Percentiles rank a stretch among this genome's conserved stretches.
Evolutionary conservation across 2,329 filamentous ascomycete species (phyloP).

Genomic region (Xylaria hypoxylon): DNA sequence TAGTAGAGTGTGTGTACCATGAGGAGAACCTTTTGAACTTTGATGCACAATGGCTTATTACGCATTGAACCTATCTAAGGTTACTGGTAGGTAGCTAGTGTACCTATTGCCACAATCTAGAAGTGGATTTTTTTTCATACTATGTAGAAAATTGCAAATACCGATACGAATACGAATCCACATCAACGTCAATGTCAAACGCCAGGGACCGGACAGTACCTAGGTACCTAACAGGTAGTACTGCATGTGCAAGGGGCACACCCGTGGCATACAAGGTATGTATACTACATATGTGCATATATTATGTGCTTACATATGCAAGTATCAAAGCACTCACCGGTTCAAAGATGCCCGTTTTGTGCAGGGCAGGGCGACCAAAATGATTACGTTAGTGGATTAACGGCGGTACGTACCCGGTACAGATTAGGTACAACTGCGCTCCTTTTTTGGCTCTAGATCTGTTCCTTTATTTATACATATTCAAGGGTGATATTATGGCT

Average conservation of each 20-base stretch:
- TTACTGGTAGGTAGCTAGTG: too few relatives aligned
- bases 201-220: too few relatives aligned
- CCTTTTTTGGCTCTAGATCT: not conserved
- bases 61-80: not conserved
- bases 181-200: not conserved
- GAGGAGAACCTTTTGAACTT: not conserved
- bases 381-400: not conserved
- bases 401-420: too few relatives aligned
- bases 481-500: too few relatives aligned
- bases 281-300: too few relatives aligned
- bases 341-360: too few relatives aligned
- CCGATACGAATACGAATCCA: constrained; percentile 23
- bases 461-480: not conserved
- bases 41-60: not conserved
- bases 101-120: constrained; percentile 10
- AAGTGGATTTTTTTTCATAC: constrained; percentile 2
- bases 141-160: constrained; percentile 19
- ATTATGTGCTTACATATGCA: too few relatives aligned
- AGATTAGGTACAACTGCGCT: not conserved
- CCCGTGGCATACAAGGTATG: too few relatives aligned
- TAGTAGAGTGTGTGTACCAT: not conserved
- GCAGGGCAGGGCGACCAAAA: not conserved
- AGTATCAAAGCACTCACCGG: too few relatives aligned
- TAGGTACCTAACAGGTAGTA: not conserved
- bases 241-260: not conserved